Evolutionary conservation across 1,284 basidiomycete species (phyloP), one percentile per base, ranked within the genome.

Genomic region (Neolentinus lepideus): DNA sequence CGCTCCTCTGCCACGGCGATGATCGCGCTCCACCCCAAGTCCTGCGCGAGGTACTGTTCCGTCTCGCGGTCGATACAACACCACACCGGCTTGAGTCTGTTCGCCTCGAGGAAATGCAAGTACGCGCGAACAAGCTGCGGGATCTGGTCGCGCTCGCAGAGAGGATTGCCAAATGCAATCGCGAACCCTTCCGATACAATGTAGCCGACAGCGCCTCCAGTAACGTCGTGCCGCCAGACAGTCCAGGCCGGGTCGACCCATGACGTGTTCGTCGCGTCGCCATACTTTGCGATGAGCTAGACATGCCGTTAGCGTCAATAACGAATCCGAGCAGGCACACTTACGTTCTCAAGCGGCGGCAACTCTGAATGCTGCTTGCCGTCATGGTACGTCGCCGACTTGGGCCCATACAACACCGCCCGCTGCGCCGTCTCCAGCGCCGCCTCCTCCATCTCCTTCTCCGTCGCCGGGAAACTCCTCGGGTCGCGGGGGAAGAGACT

Each of bases 401-500:
- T 67, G 1, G 69, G 69, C 0, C 69, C 69, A 52, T 66, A 62
- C 31, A 70, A 48, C 31, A 71, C 63, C 54, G 63, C 61, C 21
- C 62, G 57, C 56, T 63, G 63, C 6, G 69, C 67, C 1, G 65
- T 62, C 14, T 57, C 54, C 58, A 65, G 58, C 11, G 61, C 57
- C 12, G 66, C 66, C 57, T 68, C 66, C 2, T 57, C 58, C 2
- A 64, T 63, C 48, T 69, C 67, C 48, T 64, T 59, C 1, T 65
- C 67, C 35, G 58, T 62, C 55, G 56, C 63, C 29, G 60, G 45
- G 61, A 82, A 72, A 56, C 78, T 69, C 64, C 75, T 76, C 19
- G 81, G 81, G 68, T 84, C 81, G 36, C 81, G 75, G 26, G 85
- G 85, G 79, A 87, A 85, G 63, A 87, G 69, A 54, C 74, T 78